Evolutionary conservation across 345 rosid genomes (phyloP).

Genomic region (Euphorbia peplus): DNA sequence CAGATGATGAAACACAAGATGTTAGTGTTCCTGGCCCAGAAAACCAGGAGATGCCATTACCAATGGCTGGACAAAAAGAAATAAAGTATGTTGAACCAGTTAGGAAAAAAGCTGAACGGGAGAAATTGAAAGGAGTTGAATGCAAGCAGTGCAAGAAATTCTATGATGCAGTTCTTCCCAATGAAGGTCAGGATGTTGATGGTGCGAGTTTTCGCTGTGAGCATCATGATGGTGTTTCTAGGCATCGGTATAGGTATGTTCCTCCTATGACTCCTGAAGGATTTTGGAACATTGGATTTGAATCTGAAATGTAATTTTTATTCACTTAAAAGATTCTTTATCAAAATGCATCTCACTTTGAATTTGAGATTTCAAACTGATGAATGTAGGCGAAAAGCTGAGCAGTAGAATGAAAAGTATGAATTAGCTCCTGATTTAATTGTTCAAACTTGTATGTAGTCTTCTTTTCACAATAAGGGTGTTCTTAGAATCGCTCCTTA

Average conservation of each 20-base stretch:
- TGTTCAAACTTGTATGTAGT: not conserved
- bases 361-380: not conserved
- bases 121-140: conserved; percentile 65
- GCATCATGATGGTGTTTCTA: conserved; percentile 88
- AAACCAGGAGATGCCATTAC: conserved; percentile 36
- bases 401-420: not conserved
- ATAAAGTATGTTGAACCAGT: conserved; percentile 78
- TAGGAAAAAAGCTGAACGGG: conserved; percentile 72
- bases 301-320: conserved; percentile 70
- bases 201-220: conserved; percentile 55
- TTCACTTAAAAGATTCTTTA: not conserved
- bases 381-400: not conserved
- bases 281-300: conserved; percentile 95
- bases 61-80: conserved; percentile 38
- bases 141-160: conserved; percentile 97
- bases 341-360: not conserved
- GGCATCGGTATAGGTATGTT: conserved; percentile 77
- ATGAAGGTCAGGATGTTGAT: conserved; percentile 31
- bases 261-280: conserved; percentile 96
- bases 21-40: conserved; percentile 39
- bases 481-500: not conserved
- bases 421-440: not conserved
- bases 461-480: not conserved
- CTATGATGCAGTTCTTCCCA: conserved; percentile 81
- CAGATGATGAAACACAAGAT: conserved; percentile 78